Base-by-base conservation (phyloP, 768 basidiomycete species). In the Hortiboletus flavorubellus region DNA sequence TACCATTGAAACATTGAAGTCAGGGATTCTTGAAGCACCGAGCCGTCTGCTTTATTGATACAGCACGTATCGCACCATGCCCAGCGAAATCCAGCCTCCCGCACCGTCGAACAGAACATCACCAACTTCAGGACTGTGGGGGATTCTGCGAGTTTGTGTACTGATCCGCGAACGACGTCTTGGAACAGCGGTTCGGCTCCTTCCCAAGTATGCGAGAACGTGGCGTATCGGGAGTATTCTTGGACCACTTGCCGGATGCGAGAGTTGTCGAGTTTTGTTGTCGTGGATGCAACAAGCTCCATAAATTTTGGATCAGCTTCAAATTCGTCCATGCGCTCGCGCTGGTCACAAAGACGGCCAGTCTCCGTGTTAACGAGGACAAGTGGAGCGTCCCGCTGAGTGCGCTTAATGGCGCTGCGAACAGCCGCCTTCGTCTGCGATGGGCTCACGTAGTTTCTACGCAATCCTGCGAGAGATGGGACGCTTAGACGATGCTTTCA, bases 61-160 rank as follows among this genome's bases (percentile, higher is more conserved):
- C 62, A 63, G 7, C 49, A 58, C 0, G 56, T 54, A 14, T 62
- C 60, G 4, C 26, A 29, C 62, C 60, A 63, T 8, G 48, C 62
- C 46, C 53, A 58, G 7, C 16, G 23, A 12, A 41, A 45, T 2
- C 52, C 56, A 3, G 51, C 51, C 9, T 54, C 51, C 29, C 15
- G 46, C 18, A 16, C 21, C 3, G 18, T 23, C 26, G 3, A 6
- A n/a, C 51, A 57, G 29, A 57, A 57, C 26, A 21, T 54, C 26
- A 31, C 31, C n/a, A 57, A 30, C 31, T 57, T 57, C 5, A 9
- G 8, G 8, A 41, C 5, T 1, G 8, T 30, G 26, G 51, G 16
- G 2, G 39, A 30, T 15, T 4, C 16, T 15, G 34, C 35, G 1
- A 57, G 46, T 15, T 39, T 3, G 31, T 54, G 29, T 14, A 54